Evolutionary conservation across 495 filamentous ascomycete genomes (phyloP), one percentile per base, ranked within the genome.

Genomic region (Xylaria scruposa): DNA sequence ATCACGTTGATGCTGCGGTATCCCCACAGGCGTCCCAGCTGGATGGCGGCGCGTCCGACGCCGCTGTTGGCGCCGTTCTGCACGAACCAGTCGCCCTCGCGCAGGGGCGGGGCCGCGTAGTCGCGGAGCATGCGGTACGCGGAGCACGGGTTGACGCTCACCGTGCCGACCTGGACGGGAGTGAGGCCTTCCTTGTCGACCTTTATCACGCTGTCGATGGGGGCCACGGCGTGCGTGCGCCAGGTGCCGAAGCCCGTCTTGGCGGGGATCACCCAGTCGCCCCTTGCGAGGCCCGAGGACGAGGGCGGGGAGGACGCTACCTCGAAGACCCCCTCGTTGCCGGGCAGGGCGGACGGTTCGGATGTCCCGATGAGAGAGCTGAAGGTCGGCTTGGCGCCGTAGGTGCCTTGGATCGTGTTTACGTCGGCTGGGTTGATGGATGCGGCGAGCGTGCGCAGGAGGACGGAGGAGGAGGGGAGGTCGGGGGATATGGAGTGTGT

Each of bases 381-480:
- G 81, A 97, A 93, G 44, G 85, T 77, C 0, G 97, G 95, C 76
- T 91, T 91, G 68, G 89, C 88, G 72, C 94, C 94, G 85, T 99
- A 99, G n/a, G 95, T 92, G 62, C 97, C 96, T 84, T 99, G 95
- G 79, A 98, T 84, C 53, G 84, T 87, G 85, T 98, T 99, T 73
- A 99, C 92, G 85, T 99, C 96, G 70, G 96, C 94, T 31, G 96
- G 96, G 87, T 99, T 99, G 77, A 98, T 91, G 60, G 96, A 94
- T 1, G 93, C 90, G 59, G 94, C 91, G 76, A 98, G 92, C 73
- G 97, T 77, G 73, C 86, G 86, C 33, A 88, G 76, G 69, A 89
- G 82, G 33, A 85, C 89, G 67, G 94, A 91, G 31, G 90, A 88
- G 66, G 91, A 85, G 73, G 97, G 92, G 72, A 98, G 85, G 38